Conservation (phyloP, 352 stramenopile genomes). For the Pythium myriotylum region DNA sequence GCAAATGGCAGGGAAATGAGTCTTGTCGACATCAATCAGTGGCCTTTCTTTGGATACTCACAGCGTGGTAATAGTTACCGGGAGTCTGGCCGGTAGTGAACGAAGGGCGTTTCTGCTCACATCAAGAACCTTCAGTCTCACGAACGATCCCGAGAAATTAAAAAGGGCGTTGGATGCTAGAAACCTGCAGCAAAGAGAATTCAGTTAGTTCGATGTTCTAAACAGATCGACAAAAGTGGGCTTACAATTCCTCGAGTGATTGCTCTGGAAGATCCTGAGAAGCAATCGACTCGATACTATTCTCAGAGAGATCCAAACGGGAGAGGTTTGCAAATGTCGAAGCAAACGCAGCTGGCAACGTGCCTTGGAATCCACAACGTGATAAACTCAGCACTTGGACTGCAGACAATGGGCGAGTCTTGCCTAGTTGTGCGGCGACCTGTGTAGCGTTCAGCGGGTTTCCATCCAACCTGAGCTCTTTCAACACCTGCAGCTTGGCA, state of each 20-base stretch:
- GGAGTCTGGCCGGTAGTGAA: not conserved
- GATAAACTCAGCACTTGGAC: not conserved
- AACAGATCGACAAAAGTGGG: not conserved
- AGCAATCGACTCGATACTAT: not conserved
- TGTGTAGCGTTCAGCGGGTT: not conserved
- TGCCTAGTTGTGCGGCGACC: not conserved
- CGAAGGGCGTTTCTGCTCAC: constrained; percentile 8
- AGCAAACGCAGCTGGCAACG: not conserved
- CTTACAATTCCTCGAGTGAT: constrained; percentile 5
- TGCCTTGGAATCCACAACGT: not conserved
- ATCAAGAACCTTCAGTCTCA: constrained; percentile 1
- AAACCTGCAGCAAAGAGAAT: too few relatives aligned
- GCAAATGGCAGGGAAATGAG: too few relatives aligned
- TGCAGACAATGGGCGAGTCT: not conserved
- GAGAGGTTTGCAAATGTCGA: constrained; percentile 8
- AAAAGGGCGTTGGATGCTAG: constrained; percentile 1
- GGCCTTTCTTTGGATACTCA: not conserved
- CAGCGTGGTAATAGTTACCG: not conserved
- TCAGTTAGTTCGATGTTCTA: too few relatives aligned
- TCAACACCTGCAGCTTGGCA: not conserved
- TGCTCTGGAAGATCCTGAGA: not conserved
- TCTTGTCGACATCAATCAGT: too few relatives aligned
- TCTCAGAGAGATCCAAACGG: constrained; percentile 1
- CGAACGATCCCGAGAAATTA: constrained; percentile 3
- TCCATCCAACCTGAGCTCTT: not conserved